Evolutionary conservation across 345 rosid species (phyloP), one percentile per base, ranked within the genome.

Genomic region (Psidium guajava): DNA sequence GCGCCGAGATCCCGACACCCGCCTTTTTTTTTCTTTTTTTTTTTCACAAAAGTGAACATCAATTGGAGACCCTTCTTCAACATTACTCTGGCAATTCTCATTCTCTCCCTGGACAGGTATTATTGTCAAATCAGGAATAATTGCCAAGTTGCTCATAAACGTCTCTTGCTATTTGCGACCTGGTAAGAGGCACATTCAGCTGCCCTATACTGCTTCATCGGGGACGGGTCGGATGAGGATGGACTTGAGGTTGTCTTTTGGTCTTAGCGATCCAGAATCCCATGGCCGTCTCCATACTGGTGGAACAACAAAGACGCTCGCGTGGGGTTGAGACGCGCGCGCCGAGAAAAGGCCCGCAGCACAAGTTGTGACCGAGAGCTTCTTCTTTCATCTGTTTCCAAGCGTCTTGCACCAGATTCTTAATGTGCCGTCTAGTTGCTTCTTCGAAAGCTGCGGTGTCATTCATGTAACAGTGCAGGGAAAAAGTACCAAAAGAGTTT

Each of bases 341-440:
- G 3, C 53, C 74, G 7, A 83, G 8, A 21, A 88, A 85, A 25
- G 84, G 27, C 42, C 55, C 49, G 0, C 50, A 27, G 10, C 47
- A 25, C 6, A 83, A 59, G 52, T 58, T 27, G 5, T 61, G 6
- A 24, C 6, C 12, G 14, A n/a, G 12, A 75, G 61, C 47, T 22
- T 50, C 82, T 69, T 49, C 16, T 25, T 86, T 86, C 75, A 86
- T 52, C 8, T 51, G 47, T 83, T 88, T 84, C 88, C 89, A 86
- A 22, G 88, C 50, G 10, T 86, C 47, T 12, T 75, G 52, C 13
- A 84, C 69, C 52, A 82, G 15, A 51, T 20, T 9, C 74, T 74
- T 44, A 10, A 86, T 56, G 57, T 86, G 87, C 18, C 36, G 44
- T 6, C 85, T 25, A 7, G 88, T 83, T 21, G 11, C 84, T 57